Percentiles rank a stretch among this genome's conserved stretches.
phyloP scores from a whole-genome alignment of 2,329 filamentous ascomycete genomes.

The Hymenoscyphus infarciens region DNA sequence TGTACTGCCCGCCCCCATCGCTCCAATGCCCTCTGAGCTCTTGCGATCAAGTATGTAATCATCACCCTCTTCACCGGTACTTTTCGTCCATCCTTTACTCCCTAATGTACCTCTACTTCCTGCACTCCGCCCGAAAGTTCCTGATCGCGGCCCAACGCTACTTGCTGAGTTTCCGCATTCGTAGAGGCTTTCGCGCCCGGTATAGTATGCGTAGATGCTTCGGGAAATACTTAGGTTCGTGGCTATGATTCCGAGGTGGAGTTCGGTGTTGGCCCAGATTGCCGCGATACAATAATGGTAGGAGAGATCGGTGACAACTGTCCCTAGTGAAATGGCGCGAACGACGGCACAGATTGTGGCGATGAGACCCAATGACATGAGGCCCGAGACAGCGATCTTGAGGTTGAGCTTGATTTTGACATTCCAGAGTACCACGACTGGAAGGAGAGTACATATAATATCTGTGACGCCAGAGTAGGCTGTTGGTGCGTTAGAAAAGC shows the following conservation, averaged over 20 bases:
- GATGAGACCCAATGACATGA: conserved; percentile 16
- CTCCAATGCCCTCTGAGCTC: neutral
- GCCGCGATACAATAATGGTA: conserved; percentile 16
- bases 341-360: conserved; percentile 15
- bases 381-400: conserved; percentile 10
- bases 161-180: neutral
- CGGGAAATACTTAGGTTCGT: conserved; percentile 14
- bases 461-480: conserved; percentile 18
- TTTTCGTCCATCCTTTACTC: neutral
- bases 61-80: neutral
- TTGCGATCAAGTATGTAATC: neutral
- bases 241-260: conserved; percentile 15
- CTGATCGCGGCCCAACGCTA: neutral
- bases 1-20: neutral
- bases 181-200: neutral
- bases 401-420: conserved; percentile 10
- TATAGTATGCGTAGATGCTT: conserved; percentile 12
- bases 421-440: conserved; percentile 14
- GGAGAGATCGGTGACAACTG: conserved; percentile 12
- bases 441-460: conserved; percentile 15
- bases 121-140: neutral
- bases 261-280: conserved; percentile 8
- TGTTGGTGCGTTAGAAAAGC: neutral
- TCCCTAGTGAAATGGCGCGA: conserved; percentile 16
- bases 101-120: neutral